phyloP scores from a whole-genome alignment of 148 eudicot genomes.

The Nepenthes gracilis region DNA sequence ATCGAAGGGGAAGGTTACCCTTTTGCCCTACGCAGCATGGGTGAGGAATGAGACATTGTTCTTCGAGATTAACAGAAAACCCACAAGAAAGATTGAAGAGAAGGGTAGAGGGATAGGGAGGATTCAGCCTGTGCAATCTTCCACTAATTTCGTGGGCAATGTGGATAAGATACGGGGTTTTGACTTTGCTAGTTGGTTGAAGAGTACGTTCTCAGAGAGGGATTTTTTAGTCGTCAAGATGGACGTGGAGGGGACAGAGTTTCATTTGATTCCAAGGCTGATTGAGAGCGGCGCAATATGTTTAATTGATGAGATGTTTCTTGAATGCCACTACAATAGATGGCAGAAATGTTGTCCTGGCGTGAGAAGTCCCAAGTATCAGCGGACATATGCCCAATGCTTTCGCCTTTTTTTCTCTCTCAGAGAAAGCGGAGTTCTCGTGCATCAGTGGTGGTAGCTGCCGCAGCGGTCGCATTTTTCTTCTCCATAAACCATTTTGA shows the following conservation, averaged over 20 bases:
- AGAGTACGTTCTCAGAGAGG: constrained; percentile 9
- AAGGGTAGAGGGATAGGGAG: constrained; percentile 23
- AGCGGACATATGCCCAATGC: constrained; percentile 19
- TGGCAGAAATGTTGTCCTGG: constrained; percentile 24
- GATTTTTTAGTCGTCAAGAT: constrained; percentile 34
- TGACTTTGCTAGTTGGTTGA: constrained; percentile 29
- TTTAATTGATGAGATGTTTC: constrained; percentile 32
- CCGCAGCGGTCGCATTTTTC: too few species aligned
- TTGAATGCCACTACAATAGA: constrained; percentile 28
- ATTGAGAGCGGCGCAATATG: constrained; percentile 27
- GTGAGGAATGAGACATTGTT: constrained; percentile 32
- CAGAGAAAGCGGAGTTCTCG: constrained; percentile 22
- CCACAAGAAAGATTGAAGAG: constrained; percentile 8
- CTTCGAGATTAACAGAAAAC: constrained; percentile 16
- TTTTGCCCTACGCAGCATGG: constrained; percentile 39
- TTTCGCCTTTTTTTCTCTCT: constrained; percentile 16
- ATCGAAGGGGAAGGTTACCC: constrained; percentile 12
- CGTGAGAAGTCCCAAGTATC: constrained; percentile 16
- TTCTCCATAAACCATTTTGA: too few species aligned
- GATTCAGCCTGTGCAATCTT: constrained; percentile 18
- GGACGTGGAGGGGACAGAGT: constrained; percentile 34
- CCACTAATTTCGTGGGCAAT: constrained; percentile 9
- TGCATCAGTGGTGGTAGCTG: constrained; percentile 34
- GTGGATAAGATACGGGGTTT: constrained; percentile 16
- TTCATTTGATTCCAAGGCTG: constrained; percentile 22